Base-by-base conservation (phyloP, 23 red algal species). In the Gracilaria gracilis region DNA sequence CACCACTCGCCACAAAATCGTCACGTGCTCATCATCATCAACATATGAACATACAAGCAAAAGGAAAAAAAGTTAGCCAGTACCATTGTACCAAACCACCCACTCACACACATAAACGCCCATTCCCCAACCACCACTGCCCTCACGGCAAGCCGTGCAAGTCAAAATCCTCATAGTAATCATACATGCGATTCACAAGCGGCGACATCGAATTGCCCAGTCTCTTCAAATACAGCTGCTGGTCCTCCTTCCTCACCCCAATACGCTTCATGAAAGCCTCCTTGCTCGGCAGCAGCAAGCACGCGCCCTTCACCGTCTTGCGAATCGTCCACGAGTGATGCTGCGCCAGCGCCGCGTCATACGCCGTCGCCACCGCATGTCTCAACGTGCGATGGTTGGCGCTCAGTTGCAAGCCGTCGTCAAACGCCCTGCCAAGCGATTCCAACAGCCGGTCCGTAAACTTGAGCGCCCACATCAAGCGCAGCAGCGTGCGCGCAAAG, bases 291-390 rank as follows among this genome's bases (percentile, higher is more conserved):
- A 98, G 67, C 33, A 98, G 57, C 25, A 88, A 47, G 37, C 95
- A 67, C 12, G 96, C 96, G n/a, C 89, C 85, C 61, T 84, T 75
- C 9, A 96, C 96, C n/a, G 89, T 91, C 76, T 87, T 95, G 19
- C 81, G 67, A 71, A 95, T 87, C 31, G 85, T 81, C 83, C 88
- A 95, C 32, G 83, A 81, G 83, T 98, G 96, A 81, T 98, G 91
- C 57, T 91, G 75, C 28, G 81, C 83, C 19, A 98, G 76, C 44
- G 96, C 96, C 11, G 24, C 88, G 58, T 91, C 88, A 84, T 98
- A 98, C 17, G 96, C 96, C 12, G 61, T 78, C 24, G 75, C 67
- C 23, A 95, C 89, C 51, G 88, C 89, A 31, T 79, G 70, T 38
- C 86, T 86, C 74, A 95, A 55, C 28, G 93, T 93, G 12, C 74